phyloP scores from a whole-genome alignment of 352 stramenopile genomes.

The Phytophthora rubi region DNA sequence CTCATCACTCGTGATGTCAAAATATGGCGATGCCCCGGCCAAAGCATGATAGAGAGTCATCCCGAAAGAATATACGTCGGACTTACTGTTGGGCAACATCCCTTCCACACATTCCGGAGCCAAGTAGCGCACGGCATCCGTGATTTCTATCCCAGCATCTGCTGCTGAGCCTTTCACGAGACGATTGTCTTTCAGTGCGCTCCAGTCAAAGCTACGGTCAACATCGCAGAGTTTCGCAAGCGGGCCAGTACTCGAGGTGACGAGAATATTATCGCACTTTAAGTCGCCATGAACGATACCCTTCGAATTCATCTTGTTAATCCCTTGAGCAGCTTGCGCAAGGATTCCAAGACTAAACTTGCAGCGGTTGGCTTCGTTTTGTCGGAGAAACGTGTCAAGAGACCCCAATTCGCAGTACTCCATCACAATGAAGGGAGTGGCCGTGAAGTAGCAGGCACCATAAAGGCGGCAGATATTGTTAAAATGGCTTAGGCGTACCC shows the following conservation, averaged over 20 bases:
- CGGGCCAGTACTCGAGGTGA: background rate
- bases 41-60: background rate
- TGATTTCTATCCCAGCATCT: background rate
- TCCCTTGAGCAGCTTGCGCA: background rate
- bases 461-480: background rate
- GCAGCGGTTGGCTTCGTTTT: background rate
- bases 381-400: background rate
- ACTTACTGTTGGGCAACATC: background rate
- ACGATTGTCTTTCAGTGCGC: background rate
- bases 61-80: background rate
- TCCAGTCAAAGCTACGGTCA: background rate
- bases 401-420: background rate
- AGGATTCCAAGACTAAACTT: background rate
- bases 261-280: background rate
- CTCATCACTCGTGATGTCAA: background rate
- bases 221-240: background rate
- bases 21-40: background rate
- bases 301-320: background rate
- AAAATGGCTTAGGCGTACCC: background rate
- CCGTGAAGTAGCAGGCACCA: background rate
- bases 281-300: background rate
- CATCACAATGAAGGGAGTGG: background rate
- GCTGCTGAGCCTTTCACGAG: background rate
- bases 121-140: background rate
- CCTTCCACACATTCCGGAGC: background rate